Percentiles rank a stretch among this genome's conserved stretches.
These are phyloP conservation scores for Geosmithia putterillii DNA, from an alignment of 2,329 filamentous ascomycete genomes.

Conservation along the genomic window DNA sequence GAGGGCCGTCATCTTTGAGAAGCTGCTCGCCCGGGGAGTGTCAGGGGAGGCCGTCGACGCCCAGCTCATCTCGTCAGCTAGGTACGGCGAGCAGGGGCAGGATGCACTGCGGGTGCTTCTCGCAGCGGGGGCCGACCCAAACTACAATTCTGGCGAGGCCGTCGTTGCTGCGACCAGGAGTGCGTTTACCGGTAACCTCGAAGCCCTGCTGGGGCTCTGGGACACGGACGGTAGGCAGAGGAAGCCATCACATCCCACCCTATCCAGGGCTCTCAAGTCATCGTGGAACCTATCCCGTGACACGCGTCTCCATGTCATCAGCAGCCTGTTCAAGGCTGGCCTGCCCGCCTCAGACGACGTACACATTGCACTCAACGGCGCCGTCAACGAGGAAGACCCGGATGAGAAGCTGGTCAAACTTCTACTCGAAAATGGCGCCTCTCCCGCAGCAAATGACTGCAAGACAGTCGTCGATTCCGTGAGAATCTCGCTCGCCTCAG, in stretches of 20 bases:
- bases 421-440: conserved; percentile 37
- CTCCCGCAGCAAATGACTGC: conserved; percentile 36
- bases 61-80: conserved; percentile 38
- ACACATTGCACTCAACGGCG: conserved; percentile 35
- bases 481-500: conserved; percentile 20
- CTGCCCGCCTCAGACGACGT: conserved; percentile 34
- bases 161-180: conserved; percentile 41
- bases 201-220: conserved; percentile 36
- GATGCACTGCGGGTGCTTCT: conserved; percentile 38
- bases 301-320: conserved; percentile 32
- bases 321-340: conserved; percentile 39
- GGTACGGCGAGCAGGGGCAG: conserved; percentile 35
- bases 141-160: conserved; percentile 41
- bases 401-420: conserved; percentile 33
- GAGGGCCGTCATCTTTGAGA: conserved; percentile 34
- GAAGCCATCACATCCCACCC: conserved; percentile 31
- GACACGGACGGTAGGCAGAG: conserved; percentile 27
- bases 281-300: conserved; percentile 37
- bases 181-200: conserved; percentile 34
- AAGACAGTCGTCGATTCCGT: conserved; percentile 38
- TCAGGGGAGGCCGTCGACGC: conserved; percentile 36
- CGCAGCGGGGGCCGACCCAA: conserved; percentile 38
- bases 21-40: conserved; percentile 37
- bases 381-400: conserved; percentile 38
- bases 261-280: conserved; percentile 38